These are phyloP conservation scores for Leishmania tropica DNA, from an alignment of 208 protist genomes.

Conservation along the genomic window DNA sequence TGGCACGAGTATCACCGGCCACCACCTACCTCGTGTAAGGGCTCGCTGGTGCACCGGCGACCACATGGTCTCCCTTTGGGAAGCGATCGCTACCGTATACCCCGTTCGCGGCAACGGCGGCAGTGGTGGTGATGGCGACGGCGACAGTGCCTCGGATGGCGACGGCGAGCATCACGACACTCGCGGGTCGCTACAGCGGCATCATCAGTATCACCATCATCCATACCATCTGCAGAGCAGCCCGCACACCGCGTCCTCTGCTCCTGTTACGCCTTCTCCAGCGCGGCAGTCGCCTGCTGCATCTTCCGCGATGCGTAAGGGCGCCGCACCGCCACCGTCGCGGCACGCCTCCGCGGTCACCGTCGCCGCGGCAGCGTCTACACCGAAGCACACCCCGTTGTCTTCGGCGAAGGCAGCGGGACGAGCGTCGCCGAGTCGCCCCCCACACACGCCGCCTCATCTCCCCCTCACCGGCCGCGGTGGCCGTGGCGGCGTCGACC, in stretches of 20 bases:
- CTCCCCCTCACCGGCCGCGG: neutral
- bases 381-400: neutral
- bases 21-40: neutral
- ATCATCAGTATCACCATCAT: neutral
- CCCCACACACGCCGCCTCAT: constrained; percentile 6
- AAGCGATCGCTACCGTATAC: constrained; percentile 19
- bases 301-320: neutral
- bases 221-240: neutral
- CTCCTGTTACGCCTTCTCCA: neutral
- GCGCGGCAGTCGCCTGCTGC: neutral
- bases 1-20: neutral
- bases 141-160: neutral
- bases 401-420: neutral
- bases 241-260: neutral
- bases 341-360: neutral
- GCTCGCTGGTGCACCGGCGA: constrained; percentile 11
- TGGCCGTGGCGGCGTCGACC: neutral
- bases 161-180: neutral
- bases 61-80: constrained; percentile 8
- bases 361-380: neutral
- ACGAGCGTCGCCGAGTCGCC: neutral
- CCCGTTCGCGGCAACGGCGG: constrained; percentile 7
- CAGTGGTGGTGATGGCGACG: neutral
- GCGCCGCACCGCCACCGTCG: constrained; percentile 7
- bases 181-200: neutral